These are phyloP conservation scores for Brasenia schreberi DNA, from an alignment of 164 flowering plant genomes.

Conservation along the genomic window DNA sequence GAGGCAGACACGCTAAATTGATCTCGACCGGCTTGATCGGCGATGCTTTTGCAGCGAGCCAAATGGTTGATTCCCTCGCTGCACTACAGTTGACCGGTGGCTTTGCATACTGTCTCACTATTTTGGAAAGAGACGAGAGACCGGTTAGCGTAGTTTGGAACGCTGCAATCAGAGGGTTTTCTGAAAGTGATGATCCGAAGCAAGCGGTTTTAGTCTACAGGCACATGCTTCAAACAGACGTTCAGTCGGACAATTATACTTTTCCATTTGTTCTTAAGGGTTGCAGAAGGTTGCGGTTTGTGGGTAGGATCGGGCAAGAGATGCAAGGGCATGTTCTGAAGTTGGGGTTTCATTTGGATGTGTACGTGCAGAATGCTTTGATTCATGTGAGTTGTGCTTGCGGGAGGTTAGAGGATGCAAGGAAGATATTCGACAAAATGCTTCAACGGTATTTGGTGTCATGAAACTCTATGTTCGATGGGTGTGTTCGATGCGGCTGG, in stretches of 20 bases:
- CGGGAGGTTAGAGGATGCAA: conserved; percentile 32
- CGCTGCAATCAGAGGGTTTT: conserved; percentile 28
- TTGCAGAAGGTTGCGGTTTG: conserved; percentile 18
- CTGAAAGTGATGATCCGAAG: conserved; percentile 17
- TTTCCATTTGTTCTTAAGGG: conserved; percentile 43
- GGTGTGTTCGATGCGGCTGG: conserved; percentile 37
- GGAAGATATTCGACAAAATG: conserved; percentile 40
- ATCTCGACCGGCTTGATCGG: conserved; percentile 22
- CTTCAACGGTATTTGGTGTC: conserved; percentile 50
- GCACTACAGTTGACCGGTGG: conserved; percentile 22
- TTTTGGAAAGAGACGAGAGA: conserved; percentile 18
- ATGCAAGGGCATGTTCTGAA: conserved; percentile 38
- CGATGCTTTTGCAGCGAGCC: conserved; percentile 37
- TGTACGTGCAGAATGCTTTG: conserved; percentile 32
- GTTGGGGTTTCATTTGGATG: conserved; percentile 32
- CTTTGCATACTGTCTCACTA: conserved; percentile 9
- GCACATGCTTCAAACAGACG: conserved; percentile 24
- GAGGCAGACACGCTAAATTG: conserved; percentile 52
- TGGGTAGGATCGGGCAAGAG: conserved; percentile 16
- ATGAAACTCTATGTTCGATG: conserved; percentile 70
- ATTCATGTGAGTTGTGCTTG: conserved; percentile 31
- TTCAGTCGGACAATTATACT: conserved; percentile 42
- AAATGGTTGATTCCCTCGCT: conserved; percentile 44
- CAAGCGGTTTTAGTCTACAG: conserved; percentile 35
- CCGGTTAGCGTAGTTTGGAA: conserved; percentile 43